Evolutionary conservation across 768 basidiomycete genomes (phyloP).

Genomic region (Flagelloscypha sp.): DNA sequence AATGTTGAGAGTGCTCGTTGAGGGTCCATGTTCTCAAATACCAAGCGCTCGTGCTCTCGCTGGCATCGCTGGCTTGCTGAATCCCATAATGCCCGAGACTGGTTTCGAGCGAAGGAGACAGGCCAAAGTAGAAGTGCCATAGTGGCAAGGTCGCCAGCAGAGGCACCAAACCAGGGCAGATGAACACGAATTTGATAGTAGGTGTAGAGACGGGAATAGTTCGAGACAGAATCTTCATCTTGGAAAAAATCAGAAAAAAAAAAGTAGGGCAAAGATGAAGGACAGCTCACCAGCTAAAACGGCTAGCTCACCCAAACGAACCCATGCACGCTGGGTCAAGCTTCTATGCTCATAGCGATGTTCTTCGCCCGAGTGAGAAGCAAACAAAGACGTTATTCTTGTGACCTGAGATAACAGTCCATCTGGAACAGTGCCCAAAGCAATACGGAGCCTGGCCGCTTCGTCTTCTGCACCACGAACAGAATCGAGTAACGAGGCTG

Average conservation of each 20-base stretch:
- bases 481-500: too few relatives aligned
- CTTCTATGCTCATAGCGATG: too few relatives aligned
- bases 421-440: slow-evolving; percentile 31
- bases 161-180: slow-evolving; percentile 28
- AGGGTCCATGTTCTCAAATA: slow-evolving; percentile 41
- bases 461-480: slow-evolving; percentile 33
- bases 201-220: slow-evolving; percentile 39
- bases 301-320: neutral
- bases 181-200: slow-evolving; percentile 44
- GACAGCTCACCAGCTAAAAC: neutral
- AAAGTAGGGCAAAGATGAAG: neutral
- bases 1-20: slow-evolving; percentile 37
- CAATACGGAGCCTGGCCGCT: slow-evolving; percentile 26
- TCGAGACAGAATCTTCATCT: slow-evolving; percentile 17
- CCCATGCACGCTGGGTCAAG: too few relatives aligned
- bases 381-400: slow-evolving; percentile 19
- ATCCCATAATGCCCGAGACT: slow-evolving; percentile 38
- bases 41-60: slow-evolving; percentile 45
- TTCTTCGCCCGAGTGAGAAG: too few relatives aligned
- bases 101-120: slow-evolving; percentile 28
- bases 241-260: slow-evolving; percentile 2
- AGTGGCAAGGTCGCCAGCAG: slow-evolving; percentile 44
- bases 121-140: slow-evolving; percentile 49
- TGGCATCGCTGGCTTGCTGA: slow-evolving; percentile 9
- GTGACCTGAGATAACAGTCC: slow-evolving; percentile 9